A percentile compares a stretch with the other conserved stretches of the same genome.
These are phyloP conservation scores for Tephrocybe rancida DNA, from an alignment of 768 basidiomycete species.

Conservation along the genomic window DNA sequence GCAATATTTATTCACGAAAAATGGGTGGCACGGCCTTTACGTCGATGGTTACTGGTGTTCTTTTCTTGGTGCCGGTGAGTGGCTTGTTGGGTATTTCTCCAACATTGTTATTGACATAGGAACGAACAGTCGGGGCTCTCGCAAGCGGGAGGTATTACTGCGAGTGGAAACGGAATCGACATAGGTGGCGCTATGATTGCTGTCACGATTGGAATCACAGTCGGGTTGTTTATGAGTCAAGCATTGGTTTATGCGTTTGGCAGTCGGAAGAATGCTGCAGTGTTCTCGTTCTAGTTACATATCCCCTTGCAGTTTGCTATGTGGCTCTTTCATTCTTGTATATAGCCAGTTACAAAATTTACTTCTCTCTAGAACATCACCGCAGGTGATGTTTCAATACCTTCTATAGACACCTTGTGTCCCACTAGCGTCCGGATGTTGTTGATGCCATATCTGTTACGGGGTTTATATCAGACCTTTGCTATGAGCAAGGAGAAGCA, in stretches of 20 bases:
- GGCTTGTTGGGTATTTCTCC: constrained; percentile 1
- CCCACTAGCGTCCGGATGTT: constrained; percentile 97
- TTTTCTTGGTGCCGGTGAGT: constrained; percentile 82
- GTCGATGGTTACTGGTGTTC: constrained; percentile 86
- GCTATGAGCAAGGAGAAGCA: neutral
- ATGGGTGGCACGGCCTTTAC: constrained; percentile 89
- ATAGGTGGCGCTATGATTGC: constrained; percentile 87
- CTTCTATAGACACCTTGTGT: constrained; percentile 93
- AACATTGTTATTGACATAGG: constrained; percentile 2
- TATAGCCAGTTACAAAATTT: constrained; percentile 4
- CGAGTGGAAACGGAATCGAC: constrained; percentile 80
- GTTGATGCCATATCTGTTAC: constrained; percentile 86
- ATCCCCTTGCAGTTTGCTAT: neutral
- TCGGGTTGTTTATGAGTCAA: constrained; percentile 87
- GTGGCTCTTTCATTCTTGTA: constrained; percentile 9
- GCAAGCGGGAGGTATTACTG: constrained; percentile 83
- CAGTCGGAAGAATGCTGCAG: constrained; percentile 77
- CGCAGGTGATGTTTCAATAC: constrained; percentile 85
- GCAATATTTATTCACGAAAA: constrained; percentile 79
- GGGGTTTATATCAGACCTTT: neutral
- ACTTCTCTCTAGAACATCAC: constrained; percentile 72
- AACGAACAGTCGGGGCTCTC: constrained; percentile 73
- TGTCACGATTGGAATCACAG: constrained; percentile 90
- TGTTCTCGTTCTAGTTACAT: constrained; percentile 79
- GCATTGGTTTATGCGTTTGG: constrained; percentile 88